A percentile compares a stretch with the other conserved stretches of the same genome.
These are phyloP conservation scores for Stellera chamaejasme DNA, from an alignment of 345 rosid species.

Conservation along the genomic window DNA sequence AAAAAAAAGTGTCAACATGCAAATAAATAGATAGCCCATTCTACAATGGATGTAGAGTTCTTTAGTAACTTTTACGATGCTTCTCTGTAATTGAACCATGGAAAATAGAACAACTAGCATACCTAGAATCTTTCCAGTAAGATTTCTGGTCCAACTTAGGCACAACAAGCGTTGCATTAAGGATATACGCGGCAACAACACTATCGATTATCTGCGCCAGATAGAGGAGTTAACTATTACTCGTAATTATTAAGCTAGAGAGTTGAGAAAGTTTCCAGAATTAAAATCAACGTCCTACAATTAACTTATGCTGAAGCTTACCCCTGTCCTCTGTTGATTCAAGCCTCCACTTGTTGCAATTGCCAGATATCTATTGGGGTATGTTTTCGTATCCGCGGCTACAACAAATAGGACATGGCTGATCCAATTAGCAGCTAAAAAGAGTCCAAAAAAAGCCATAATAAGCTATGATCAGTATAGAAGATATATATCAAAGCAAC, in stretches of 20 bases:
- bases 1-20: slow-evolving; percentile 19
- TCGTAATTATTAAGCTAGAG: too few relatives aligned
- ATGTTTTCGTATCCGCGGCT: slow-evolving; percentile 47
- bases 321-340: slow-evolving; percentile 95
- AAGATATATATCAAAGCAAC: background rate
- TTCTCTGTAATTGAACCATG: slow-evolving; percentile 7
- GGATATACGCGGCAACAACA: slow-evolving; percentile 85
- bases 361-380: slow-evolving; percentile 53
- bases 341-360: slow-evolving; percentile 94
- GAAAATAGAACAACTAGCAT: slow-evolving; percentile 4
- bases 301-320: slow-evolving; percentile 15
- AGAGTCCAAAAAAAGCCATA: background rate
- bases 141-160: slow-evolving; percentile 87
- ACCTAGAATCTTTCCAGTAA: slow-evolving; percentile 93
- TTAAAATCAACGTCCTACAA: too few relatives aligned
- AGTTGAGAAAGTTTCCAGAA: too few relatives aligned
- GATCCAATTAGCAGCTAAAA: slow-evolving; percentile 5
- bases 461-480: background rate
- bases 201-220: slow-evolving; percentile 74
- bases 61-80: background rate
- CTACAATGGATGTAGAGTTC: background rate
- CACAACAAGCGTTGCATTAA: slow-evolving; percentile 84
- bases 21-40: slow-evolving; percentile 8
- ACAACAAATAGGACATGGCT: slow-evolving; percentile 16
- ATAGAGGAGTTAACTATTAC: background rate